A percentile compares a stretch with the other conserved stretches of the same genome.
Conservation (phyloP, 306 rosid species). For the Lathyrus aphaca region DNA sequence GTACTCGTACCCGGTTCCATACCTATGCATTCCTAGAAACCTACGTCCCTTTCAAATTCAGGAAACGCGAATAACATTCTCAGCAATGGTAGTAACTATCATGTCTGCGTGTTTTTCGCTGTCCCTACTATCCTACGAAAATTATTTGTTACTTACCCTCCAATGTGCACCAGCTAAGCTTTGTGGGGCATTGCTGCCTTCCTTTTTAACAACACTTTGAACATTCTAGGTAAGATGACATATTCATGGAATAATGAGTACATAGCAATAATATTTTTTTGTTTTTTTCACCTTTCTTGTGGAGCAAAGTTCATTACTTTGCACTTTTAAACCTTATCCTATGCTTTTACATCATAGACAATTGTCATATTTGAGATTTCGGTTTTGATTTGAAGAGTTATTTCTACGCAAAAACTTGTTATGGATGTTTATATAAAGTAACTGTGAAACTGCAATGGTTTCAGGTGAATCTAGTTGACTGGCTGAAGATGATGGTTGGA, state of each 20-base stretch:
- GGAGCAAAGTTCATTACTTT: neutral
- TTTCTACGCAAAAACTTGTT: constrained; percentile 15
- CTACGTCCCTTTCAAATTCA: constrained; percentile 1
- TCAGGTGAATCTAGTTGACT: constrained; percentile 89
- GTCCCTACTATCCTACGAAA: constrained; percentile 2
- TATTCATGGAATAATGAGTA: neutral
- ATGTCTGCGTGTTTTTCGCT: constrained; percentile 26
- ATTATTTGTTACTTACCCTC: constrained; percentile 5
- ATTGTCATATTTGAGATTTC: neutral
- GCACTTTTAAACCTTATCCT: constrained; percentile 28
- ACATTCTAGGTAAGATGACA: constrained; percentile 17
- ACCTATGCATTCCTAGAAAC: no score
- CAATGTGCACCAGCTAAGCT: constrained; percentile 14
- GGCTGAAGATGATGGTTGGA: constrained; percentile 97
- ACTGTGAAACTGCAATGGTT: constrained; percentile 33
- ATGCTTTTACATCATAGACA: constrained; percentile 2
- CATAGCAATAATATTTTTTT: no score
- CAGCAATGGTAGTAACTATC: constrained; percentile 16
- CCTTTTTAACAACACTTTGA: constrained; percentile 27
- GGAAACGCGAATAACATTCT: constrained; percentile 17
- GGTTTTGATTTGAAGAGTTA: neutral
- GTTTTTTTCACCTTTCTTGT: neutral
- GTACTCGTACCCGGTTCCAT: no score
- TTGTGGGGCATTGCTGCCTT: constrained; percentile 19
- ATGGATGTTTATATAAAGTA: constrained; percentile 21